A percentile compares a stretch with the other conserved stretches of the same genome.
Conservation (phyloP, 805 yeast species). For the Candida rishiriensis region DNA sequence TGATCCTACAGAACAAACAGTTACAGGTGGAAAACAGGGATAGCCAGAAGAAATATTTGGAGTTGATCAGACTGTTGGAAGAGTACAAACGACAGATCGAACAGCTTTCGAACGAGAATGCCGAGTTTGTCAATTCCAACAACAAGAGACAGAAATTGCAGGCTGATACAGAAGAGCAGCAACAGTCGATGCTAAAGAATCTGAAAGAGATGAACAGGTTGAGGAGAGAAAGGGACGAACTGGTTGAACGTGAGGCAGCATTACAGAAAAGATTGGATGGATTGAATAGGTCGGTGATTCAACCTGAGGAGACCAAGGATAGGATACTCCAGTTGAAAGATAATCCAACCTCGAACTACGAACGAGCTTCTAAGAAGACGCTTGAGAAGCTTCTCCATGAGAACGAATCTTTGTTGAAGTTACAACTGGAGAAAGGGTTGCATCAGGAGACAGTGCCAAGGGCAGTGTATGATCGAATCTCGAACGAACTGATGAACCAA, state of each 20-base stretch:
- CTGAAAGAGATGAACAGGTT: background rate
- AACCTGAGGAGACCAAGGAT: constrained; percentile 29
- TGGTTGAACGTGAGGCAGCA: too few species aligned
- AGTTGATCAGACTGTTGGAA: constrained; percentile 45
- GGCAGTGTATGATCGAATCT: constrained; percentile 58
- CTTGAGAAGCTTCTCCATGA: constrained; percentile 52
- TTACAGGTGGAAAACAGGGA: constrained; percentile 9
- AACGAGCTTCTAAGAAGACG: constrained; percentile 49
- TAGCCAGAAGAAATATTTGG: constrained; percentile 24
- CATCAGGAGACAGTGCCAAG: constrained; percentile 41
- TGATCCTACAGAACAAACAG: constrained; percentile 7
- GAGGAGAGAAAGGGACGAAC: background rate
- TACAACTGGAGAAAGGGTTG: background rate
- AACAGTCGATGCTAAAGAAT: background rate
- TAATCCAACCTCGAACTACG: constrained; percentile 62
- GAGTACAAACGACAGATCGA: constrained; percentile 51
- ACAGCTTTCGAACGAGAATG: constrained; percentile 32
- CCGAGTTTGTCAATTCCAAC: constrained; percentile 9
- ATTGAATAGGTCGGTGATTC: too few species aligned
- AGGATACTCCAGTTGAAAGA: constrained; percentile 53
- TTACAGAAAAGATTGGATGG: too few species aligned
- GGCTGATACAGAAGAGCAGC: background rate
- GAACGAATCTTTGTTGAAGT: constrained; percentile 47
- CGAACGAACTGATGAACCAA: constrained; percentile 45
- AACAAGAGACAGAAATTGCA: constrained; percentile 2